These are phyloP conservation scores for Penicillium coprophilum DNA, from an alignment of 495 filamentous ascomycete species.

Conservation along the genomic window DNA sequence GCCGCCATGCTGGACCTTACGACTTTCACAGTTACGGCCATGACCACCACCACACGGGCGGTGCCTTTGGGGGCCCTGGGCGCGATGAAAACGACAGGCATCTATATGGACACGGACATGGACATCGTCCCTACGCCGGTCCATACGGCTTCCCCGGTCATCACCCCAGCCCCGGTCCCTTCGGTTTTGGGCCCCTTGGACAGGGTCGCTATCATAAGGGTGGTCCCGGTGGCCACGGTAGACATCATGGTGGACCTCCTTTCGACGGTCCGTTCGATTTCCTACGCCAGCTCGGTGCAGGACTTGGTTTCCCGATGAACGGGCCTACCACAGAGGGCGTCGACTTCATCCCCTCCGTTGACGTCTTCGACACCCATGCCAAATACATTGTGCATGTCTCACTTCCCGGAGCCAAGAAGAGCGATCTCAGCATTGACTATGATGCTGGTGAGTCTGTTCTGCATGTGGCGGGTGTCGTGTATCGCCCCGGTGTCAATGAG, in stretches of 20 bases:
- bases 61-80: conserved; percentile 1
- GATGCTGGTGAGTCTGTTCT: conserved; percentile 65
- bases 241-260: conserved; percentile 12
- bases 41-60: conserved; percentile 6
- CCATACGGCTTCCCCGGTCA: conserved; percentile 5
- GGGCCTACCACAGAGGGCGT: conserved; percentile 28
- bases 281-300: conserved; percentile 36
- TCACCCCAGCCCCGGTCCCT: conserved; percentile 6
- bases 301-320: conserved; percentile 32
- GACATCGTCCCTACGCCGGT: conserved; percentile 6
- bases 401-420: conserved; percentile 72
- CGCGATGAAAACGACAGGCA: conserved; percentile 1
- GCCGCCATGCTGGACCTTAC: background rate
- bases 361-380: conserved; percentile 67
- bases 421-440: conserved; percentile 74
- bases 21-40: conserved; percentile 4
- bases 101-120: conserved; percentile 11
- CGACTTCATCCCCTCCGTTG: conserved; percentile 64
- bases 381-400: conserved; percentile 69
- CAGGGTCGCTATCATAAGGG: conserved; percentile 13
- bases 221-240: conserved; percentile 20
- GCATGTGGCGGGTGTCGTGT: conserved; percentile 66
- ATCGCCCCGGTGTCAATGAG: conserved; percentile 66
- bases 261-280: conserved; percentile 23
- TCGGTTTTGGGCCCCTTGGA: conserved; percentile 8